A percentile compares a stretch with the other conserved stretches of the same genome.
Evolutionary conservation across 2,329 filamentous ascomycete species (phyloP).

Genomic region (Zopfia rhizophila): DNA sequence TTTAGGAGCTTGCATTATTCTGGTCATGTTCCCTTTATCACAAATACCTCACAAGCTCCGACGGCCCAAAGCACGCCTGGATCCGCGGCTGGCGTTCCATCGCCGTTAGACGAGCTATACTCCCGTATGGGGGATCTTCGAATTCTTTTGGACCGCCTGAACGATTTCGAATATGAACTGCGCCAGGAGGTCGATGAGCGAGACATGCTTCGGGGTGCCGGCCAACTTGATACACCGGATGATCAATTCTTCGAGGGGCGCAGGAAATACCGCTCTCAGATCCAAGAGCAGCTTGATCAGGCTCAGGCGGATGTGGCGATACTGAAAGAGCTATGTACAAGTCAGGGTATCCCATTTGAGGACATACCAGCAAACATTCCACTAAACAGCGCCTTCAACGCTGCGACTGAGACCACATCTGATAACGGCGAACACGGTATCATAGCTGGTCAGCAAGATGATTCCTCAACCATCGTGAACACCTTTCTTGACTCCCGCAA

Average conservation of each 20-base stretch:
- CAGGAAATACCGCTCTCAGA: neutral
- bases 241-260: constrained; percentile 1
- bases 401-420: no score
- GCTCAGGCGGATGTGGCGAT: constrained; percentile 1
- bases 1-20: neutral
- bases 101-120: constrained; percentile 5
- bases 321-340: constrained; percentile 1
- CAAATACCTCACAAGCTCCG: no score
- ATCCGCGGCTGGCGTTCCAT: no score
- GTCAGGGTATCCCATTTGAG: constrained; percentile 2
- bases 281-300: neutral
- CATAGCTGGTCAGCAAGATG: no score
- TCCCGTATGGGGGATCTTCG: constrained; percentile 7
- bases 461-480: no score
- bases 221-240: neutral
- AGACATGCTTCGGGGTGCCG: neutral
- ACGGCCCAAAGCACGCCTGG: no score
- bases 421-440: no score
- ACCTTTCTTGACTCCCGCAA: neutral
- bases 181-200: neutral
- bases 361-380: neutral
- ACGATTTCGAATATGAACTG: constrained; percentile 5
- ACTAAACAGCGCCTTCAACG: neutral
- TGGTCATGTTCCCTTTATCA: no score
- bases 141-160: neutral